Evolutionary conservation across 495 filamentous ascomycete genomes (phyloP).

Genomic region (Beverwykella pulmonaria): DNA sequence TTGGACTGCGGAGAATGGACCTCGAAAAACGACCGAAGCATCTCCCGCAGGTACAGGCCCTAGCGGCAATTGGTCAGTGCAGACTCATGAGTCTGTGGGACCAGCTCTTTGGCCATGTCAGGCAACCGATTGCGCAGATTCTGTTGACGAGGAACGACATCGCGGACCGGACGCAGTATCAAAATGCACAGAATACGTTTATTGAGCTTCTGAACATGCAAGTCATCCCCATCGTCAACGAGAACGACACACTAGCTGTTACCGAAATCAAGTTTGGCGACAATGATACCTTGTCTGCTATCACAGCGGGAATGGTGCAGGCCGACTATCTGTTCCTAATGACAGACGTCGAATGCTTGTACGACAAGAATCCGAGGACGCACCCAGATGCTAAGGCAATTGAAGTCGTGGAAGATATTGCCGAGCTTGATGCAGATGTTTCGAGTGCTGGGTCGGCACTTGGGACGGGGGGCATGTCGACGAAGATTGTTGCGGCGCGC

Average conservation of each 20-base stretch:
- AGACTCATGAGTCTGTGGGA: slow-evolving; percentile 96
- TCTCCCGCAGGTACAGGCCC: slow-evolving; percentile 83
- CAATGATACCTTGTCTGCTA: slow-evolving; percentile 95
- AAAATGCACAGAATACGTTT: slow-evolving; percentile 95
- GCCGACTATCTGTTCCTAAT: slow-evolving; percentile 97
- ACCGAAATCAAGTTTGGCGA: slow-evolving; percentile 99
- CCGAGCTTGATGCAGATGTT: slow-evolving; percentile 82
- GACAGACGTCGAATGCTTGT: slow-evolving; percentile 98
- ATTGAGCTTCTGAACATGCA: slow-evolving; percentile 89
- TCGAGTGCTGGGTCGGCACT: slow-evolving; percentile 84
- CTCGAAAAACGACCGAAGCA: slow-evolving; percentile 86
- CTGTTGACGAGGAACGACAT: slow-evolving; percentile 96
- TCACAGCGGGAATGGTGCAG: slow-evolving; percentile 95
- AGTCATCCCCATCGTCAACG: slow-evolving; percentile 97
- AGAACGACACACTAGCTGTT: slow-evolving; percentile 96
- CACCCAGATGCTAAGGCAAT: slow-evolving; percentile 85
- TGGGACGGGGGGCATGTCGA: slow-evolving; percentile 97
- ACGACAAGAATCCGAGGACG: slow-evolving; percentile 89
- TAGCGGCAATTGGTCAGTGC: slow-evolving; percentile 96
- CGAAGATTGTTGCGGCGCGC: slow-evolving; percentile 93
- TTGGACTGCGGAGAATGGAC: slow-evolving; percentile 87
- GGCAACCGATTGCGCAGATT: slow-evolving; percentile 91
- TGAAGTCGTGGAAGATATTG: slow-evolving; percentile 89
- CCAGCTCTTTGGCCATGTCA: slow-evolving; percentile 80
- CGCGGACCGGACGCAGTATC: slow-evolving; percentile 92